Percentiles rank a stretch among this genome's conserved stretches.
These are phyloP conservation scores for Xylaria sp. DNA, from an alignment of 2,329 filamentous ascomycete genomes.

Conservation along the genomic window DNA sequence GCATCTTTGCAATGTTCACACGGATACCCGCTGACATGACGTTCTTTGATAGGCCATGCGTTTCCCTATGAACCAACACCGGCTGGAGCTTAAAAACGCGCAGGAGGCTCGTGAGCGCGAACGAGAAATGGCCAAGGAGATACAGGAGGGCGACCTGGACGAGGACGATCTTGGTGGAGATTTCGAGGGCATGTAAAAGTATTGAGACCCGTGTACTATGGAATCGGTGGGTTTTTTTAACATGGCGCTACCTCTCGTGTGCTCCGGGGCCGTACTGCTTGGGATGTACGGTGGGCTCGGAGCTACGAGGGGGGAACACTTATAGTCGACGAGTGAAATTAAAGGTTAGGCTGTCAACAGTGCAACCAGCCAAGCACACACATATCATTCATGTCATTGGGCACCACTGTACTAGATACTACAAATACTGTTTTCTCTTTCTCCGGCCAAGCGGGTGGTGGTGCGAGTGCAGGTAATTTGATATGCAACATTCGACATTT, in stretches of 20 bases:
- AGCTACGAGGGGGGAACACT: slow-evolving; percentile 32
- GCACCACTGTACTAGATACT: slow-evolving; percentile 47
- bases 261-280: slow-evolving; percentile 27
- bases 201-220: slow-evolving; percentile 47
- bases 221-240: slow-evolving; percentile 38
- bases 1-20: neutral
- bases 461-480: slow-evolving; percentile 16
- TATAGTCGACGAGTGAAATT: slow-evolving; percentile 39
- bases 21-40: slow-evolving; percentile 45
- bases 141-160: slow-evolving; percentile 95
- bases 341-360: slow-evolving; percentile 30
- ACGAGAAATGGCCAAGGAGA: slow-evolving; percentile 97
- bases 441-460: slow-evolving; percentile 18
- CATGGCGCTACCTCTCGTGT: slow-evolving; percentile 32
- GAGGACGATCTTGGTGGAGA: slow-evolving; percentile 96
- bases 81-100: slow-evolving; percentile 95
- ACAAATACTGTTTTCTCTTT: slow-evolving; percentile 35
- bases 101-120: slow-evolving; percentile 98
- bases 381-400: too few relatives aligned
- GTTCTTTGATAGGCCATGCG: slow-evolving; percentile 80
- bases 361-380: slow-evolving; percentile 39
- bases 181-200: slow-evolving; percentile 87
- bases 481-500: slow-evolving; percentile 33
- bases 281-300: slow-evolving; percentile 26
- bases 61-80: slow-evolving; percentile 99